Percentiles rank a stretch among this genome's conserved stretches.
phyloP scores from a whole-genome alignment of 805 yeast genomes.

The Cyberlindnera petersonii region DNA sequence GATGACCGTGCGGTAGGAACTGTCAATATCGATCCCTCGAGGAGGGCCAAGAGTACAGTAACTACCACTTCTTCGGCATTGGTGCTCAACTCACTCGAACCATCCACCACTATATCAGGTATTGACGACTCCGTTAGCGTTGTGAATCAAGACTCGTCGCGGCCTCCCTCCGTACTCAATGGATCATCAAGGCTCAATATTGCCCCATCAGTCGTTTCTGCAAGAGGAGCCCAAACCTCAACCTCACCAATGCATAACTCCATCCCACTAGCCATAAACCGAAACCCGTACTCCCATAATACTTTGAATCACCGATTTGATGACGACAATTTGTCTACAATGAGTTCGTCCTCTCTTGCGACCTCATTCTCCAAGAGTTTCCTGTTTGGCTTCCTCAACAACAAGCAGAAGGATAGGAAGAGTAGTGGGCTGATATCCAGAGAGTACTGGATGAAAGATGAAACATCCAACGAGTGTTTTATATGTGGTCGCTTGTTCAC shows the following conservation, averaged over 20 bases:
- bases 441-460: slow-evolving; percentile 96
- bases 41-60: slow-evolving; percentile 13
- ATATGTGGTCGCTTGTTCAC: slow-evolving; percentile 76
- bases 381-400: slow-evolving; percentile 38
- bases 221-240: slow-evolving; percentile 13
- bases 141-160: slow-evolving; percentile 18
- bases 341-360: slow-evolving; percentile 39
- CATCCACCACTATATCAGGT: slow-evolving; percentile 18
- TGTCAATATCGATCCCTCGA: background rate
- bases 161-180: slow-evolving; percentile 22
- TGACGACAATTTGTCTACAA: slow-evolving; percentile 32
- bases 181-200: slow-evolving; percentile 2
- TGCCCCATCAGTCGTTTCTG: slow-evolving; percentile 13
- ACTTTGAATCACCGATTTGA: slow-evolving; percentile 27
- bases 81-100: slow-evolving; percentile 22
- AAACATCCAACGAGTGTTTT: slow-evolving; percentile 84
- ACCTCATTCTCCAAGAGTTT: slow-evolving; percentile 40
- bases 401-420: slow-evolving; percentile 26
- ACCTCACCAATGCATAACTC: slow-evolving; percentile 9
- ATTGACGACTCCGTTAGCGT: slow-evolving; percentile 19
- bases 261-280: slow-evolving; percentile 20
- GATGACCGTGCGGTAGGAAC: background rate
- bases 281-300: slow-evolving; percentile 11
- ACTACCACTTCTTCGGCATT: slow-evolving; percentile 22
- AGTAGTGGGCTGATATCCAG: slow-evolving; percentile 35